These are phyloP conservation scores for Coniosporium apollinis DNA, from an alignment of 495 filamentous ascomycete genomes.

Conservation along the genomic window DNA sequence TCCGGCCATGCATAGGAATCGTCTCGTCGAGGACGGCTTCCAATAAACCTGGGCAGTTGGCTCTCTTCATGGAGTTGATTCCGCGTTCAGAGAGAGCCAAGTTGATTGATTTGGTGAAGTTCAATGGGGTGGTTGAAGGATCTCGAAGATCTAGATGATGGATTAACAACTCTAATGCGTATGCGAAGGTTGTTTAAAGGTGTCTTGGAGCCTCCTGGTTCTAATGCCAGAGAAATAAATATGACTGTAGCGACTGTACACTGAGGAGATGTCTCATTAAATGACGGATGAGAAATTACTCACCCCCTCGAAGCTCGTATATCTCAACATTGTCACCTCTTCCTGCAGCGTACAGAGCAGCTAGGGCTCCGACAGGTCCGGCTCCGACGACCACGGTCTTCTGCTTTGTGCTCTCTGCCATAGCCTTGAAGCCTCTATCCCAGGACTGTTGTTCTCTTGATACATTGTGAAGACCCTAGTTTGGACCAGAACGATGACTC, in stretches of 20 bases:
- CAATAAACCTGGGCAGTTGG: conserved; percentile 45
- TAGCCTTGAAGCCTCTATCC: too few relatives aligned
- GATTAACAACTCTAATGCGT: conserved; percentile 10
- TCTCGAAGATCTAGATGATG: conserved; percentile 86
- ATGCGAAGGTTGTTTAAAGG: too few relatives aligned
- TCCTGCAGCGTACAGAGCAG: conserved; percentile 79
- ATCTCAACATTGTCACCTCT: conserved; percentile 80
- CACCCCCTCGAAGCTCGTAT: conserved; percentile 86
- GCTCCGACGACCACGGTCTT: conserved; percentile 79
- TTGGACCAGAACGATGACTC: too few relatives aligned
- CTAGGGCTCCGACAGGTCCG: conserved; percentile 81
- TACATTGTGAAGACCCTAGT: too few relatives aligned
- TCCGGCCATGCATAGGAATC: conserved; percentile 90
- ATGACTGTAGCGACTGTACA: too few relatives aligned
- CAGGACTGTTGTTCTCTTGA: too few relatives aligned
- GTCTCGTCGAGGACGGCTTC: conserved; percentile 56
- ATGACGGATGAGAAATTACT: conserved; percentile 19
- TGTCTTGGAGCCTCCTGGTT: too few relatives aligned
- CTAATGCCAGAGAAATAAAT: too few relatives aligned
- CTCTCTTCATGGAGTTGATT: conserved; percentile 66
- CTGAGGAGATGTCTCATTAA: too few relatives aligned
- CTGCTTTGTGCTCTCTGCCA: conserved; percentile 22
- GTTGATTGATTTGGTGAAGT: conserved; percentile 97
- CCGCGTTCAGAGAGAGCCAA: conserved; percentile 86
- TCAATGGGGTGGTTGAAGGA: conserved; percentile 67